phyloP scores from a whole-genome alignment of 805 yeast genomes.

The Metschnikowia rubicola region DNA sequence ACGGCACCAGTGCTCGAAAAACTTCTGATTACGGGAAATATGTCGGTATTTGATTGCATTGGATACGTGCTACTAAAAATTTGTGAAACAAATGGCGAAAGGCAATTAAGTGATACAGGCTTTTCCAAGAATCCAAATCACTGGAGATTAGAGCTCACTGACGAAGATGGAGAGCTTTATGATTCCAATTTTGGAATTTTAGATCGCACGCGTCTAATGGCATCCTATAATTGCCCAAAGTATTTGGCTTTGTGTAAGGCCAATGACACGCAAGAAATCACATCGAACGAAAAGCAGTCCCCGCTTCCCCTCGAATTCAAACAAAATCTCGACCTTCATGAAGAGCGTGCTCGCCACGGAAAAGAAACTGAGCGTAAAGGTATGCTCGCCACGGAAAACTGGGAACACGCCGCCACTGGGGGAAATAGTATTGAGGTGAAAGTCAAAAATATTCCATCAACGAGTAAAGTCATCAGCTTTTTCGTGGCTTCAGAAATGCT shows the following conservation, averaged over 20 bases:
- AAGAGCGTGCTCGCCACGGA: slow-evolving; percentile 8
- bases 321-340: slow-evolving; percentile 20
- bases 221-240: slow-evolving; percentile 69
- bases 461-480: slow-evolving; percentile 13
- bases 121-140: slow-evolving; percentile 50
- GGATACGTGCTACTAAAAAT: slow-evolving; percentile 37
- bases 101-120: background rate
- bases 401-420: slow-evolving; percentile 3
- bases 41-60: slow-evolving; percentile 37
- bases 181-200: slow-evolving; percentile 84
- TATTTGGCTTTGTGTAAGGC: slow-evolving; percentile 77
- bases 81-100: slow-evolving; percentile 19
- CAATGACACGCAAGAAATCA: slow-evolving; percentile 38
- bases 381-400: slow-evolving; percentile 1
- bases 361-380: slow-evolving; percentile 7
- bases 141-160: slow-evolving; percentile 80
- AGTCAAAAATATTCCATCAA: slow-evolving; percentile 13
- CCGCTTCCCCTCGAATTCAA: slow-evolving; percentile 51
- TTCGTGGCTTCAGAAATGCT: slow-evolving; percentile 16
- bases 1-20: slow-evolving; percentile 23
- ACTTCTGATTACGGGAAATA: slow-evolving; percentile 25
- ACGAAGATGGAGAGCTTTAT: slow-evolving; percentile 90
- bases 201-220: slow-evolving; percentile 61
- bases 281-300: slow-evolving; percentile 47
- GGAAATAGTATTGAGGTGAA: slow-evolving; percentile 15